Evolutionary conservation across 192 early-diverging fungal genomes (phyloP).

Genomic region (Backusella westeae): DNA sequence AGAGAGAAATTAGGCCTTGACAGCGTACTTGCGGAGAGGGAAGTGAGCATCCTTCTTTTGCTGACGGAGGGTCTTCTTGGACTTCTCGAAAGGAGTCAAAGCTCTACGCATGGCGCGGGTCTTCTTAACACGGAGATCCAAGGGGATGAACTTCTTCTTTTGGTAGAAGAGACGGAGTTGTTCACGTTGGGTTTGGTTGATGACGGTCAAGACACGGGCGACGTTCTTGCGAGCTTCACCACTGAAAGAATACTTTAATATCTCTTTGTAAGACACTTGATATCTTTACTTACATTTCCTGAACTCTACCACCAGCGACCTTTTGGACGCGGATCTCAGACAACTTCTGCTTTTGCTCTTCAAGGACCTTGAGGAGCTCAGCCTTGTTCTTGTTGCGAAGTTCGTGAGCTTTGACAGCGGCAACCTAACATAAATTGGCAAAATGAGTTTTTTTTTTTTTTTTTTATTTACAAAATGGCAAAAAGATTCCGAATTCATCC

Average conservation of each 20-base stretch:
- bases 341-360: conserved; percentile 95
- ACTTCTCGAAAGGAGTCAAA: conserved; percentile 79
- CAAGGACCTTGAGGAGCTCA: conserved; percentile 89
- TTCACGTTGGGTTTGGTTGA: conserved; percentile 89
- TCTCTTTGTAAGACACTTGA: not conserved
- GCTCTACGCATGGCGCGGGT: conserved; percentile 97
- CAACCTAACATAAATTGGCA: conserved; percentile 1
- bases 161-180: conserved; percentile 90
- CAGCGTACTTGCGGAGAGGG: conserved; percentile 89
- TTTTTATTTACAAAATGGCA: too few species aligned
- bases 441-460: not conserved
- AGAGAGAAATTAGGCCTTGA: conserved; percentile 68
- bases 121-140: conserved; percentile 98
- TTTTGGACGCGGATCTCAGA: conserved; percentile 92
- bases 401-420: conserved; percentile 90
- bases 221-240: conserved; percentile 90
- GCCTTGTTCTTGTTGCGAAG: conserved; percentile 93
- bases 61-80: conserved; percentile 85
- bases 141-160: conserved; percentile 92
- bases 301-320: conserved; percentile 41
- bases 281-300: conserved; percentile 7
- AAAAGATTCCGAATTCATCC: not conserved
- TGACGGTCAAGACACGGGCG: conserved; percentile 94
- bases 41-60: conserved; percentile 88
- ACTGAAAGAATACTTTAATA: conserved; percentile 36